Percentiles rank a stretch among this genome's conserved stretches.
Evolutionary conservation across 164 flowering plant genomes (phyloP).

Genomic region (Hamamelis virginiana): DNA sequence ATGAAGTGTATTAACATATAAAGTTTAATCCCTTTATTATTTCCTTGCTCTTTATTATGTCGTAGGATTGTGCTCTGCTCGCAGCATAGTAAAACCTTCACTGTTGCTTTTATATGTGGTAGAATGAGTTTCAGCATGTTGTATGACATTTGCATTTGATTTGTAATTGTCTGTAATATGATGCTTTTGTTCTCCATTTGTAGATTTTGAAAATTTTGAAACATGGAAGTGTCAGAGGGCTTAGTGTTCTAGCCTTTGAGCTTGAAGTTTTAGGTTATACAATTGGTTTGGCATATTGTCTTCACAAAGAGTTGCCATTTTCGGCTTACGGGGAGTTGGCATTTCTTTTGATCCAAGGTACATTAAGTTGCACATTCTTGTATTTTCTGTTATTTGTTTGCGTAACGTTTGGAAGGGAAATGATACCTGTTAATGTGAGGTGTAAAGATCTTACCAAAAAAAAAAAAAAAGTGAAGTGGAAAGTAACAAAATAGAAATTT

Average conservation of each 20-base stretch:
- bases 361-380: background rate
- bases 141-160: background rate
- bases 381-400: no score
- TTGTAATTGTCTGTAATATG: background rate
- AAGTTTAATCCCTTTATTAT: no score
- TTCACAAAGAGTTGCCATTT: slow-evolving; percentile 90
- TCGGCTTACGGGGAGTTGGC: slow-evolving; percentile 93
- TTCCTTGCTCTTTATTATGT: no score
- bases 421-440: background rate
- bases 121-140: background rate
- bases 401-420: background rate
- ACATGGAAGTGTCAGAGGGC: slow-evolving; percentile 80
- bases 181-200: slow-evolving; percentile 15
- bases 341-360: slow-evolving; percentile 89
- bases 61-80: background rate
- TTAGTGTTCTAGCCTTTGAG: slow-evolving; percentile 79
- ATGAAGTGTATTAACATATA: no score
- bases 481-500: background rate
- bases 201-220: slow-evolving; percentile 86
- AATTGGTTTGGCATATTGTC: slow-evolving; percentile 86
- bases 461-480: no score
- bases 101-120: background rate
- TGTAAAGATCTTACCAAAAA: no score
- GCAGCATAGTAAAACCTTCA: background rate
- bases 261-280: slow-evolving; percentile 96